Percentiles rank a stretch among this genome's conserved stretches.
phyloP scores from a whole-genome alignment of 2,329 filamentous ascomycete genomes.

The Botrytis hyacinthi region DNA sequence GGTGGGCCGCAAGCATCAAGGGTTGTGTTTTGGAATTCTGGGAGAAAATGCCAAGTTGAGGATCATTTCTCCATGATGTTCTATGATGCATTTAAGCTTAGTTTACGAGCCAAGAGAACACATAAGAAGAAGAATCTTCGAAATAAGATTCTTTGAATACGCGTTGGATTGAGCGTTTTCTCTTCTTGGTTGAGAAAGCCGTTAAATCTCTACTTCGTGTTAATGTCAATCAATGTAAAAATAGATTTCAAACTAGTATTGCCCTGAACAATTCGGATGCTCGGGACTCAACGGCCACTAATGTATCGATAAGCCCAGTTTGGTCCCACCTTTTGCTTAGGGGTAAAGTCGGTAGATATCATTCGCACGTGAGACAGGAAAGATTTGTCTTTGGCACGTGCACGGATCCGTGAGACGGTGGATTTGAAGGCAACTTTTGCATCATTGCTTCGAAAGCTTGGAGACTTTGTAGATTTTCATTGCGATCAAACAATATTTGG shows the following conservation, averaged over 20 bases:
- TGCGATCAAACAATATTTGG: accelerated
- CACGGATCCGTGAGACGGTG: neutral
- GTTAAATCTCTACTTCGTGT: neutral
- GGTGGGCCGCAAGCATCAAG: neutral
- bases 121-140: neutral
- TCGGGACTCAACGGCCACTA: constrained; percentile 4
- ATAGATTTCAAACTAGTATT: neutral
- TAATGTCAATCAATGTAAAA: neutral
- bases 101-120: neutral
- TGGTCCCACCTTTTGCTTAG: neutral
- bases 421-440: neutral
- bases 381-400: neutral
- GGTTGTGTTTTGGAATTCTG: neutral
- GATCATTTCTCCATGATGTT: neutral
- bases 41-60: neutral
- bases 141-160: neutral
- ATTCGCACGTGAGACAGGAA: neutral
- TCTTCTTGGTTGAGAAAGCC: neutral
- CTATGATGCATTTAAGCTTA: neutral
- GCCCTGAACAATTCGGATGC: neutral
- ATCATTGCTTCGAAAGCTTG: neutral
- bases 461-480: no score
- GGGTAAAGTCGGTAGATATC: neutral
- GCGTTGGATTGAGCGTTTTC: neutral
- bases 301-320: neutral